Conservation (phyloP, 768 basidiomycete genomes). For the Chalciporus chontae region DNA sequence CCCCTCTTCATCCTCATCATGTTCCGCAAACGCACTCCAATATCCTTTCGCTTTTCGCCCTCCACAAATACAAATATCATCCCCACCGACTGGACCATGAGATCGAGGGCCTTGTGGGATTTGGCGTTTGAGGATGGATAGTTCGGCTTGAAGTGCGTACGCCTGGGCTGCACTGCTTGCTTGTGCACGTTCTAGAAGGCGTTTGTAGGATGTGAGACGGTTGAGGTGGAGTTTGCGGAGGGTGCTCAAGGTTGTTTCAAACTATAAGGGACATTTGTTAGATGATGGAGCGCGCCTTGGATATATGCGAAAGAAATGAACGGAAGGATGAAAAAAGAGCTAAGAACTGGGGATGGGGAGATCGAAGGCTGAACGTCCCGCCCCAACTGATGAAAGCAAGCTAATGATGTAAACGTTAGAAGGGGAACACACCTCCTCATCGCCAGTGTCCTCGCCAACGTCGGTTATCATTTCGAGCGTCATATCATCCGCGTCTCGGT, state of each 20-base stretch:
- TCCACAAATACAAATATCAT: conserved; percentile 50
- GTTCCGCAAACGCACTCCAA: conserved; percentile 63
- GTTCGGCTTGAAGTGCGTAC: conserved; percentile 81
- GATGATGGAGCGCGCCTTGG: neutral
- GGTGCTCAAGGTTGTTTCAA: conserved; percentile 41
- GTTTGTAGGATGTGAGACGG: conserved; percentile 71
- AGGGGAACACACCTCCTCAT: conserved; percentile 57
- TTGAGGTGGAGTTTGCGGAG: conserved; percentile 41
- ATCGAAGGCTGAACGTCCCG: no score
- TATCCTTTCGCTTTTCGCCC: conserved; percentile 61
- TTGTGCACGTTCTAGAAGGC: conserved; percentile 78
- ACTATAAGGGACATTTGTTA: conserved; percentile 28
- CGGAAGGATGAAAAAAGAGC: neutral
- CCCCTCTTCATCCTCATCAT: conserved; percentile 43
- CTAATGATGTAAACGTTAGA: neutral
- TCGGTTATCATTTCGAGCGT: conserved; percentile 70
- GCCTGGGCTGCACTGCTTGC: conserved; percentile 76
- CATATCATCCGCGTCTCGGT: conserved; percentile 55
- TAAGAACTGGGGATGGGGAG: no score
- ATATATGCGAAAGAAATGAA: neutral
- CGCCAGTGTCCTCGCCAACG: conserved; percentile 54
- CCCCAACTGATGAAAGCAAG: neutral
- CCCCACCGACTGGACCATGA: conserved; percentile 13
- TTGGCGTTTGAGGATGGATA: conserved; percentile 58
- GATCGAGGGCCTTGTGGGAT: conserved; percentile 19